Percentiles rank a stretch among this genome's conserved stretches.
Conservation (phyloP, 352 stramenopile species). For the Lagenidium giganteum region DNA sequence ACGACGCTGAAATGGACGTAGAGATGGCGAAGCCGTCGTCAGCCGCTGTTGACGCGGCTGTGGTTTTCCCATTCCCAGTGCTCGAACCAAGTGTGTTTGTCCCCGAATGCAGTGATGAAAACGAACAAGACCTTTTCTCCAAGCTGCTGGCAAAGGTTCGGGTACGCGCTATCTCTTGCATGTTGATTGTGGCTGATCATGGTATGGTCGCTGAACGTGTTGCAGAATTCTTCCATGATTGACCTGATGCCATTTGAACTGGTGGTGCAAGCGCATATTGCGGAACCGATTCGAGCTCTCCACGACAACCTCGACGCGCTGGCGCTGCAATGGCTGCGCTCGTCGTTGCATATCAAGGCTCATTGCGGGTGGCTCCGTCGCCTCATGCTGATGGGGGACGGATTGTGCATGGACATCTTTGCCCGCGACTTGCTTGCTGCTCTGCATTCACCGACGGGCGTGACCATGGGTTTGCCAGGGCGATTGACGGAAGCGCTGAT, state of each 20-base stretch:
- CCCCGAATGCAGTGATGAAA: too few relatives aligned
- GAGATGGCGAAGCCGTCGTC: too few relatives aligned
- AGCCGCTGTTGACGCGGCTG: too few relatives aligned
- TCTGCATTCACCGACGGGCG: conserved; percentile 33
- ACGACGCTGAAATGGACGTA: too few relatives aligned
- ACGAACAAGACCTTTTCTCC: too few relatives aligned
- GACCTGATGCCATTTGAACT: conserved; percentile 37
- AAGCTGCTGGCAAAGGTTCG: too few relatives aligned
- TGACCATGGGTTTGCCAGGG: conserved; percentile 37
- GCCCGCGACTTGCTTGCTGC: conserved; percentile 44
- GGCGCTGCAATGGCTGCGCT: conserved; percentile 35
- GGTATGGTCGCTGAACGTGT: too few relatives aligned
- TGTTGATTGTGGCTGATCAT: too few relatives aligned
- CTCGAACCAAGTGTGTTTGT: too few relatives aligned
- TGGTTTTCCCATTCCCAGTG: too few relatives aligned
- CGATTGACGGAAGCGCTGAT: conserved; percentile 43
- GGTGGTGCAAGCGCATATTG: conserved; percentile 32
- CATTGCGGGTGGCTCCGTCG: conserved; percentile 59
- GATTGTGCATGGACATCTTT: conserved; percentile 70
- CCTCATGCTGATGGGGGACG: conserved; percentile 70
- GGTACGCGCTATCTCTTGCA: too few relatives aligned
- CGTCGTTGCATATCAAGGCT: conserved; percentile 30
- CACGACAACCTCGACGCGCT: conserved; percentile 37
- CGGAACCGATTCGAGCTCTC: conserved; percentile 30
- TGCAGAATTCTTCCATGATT: too few relatives aligned